Evolutionary conservation across 2,329 filamentous ascomycete species (phyloP).

Genomic region (Beauveria australis): DNA sequence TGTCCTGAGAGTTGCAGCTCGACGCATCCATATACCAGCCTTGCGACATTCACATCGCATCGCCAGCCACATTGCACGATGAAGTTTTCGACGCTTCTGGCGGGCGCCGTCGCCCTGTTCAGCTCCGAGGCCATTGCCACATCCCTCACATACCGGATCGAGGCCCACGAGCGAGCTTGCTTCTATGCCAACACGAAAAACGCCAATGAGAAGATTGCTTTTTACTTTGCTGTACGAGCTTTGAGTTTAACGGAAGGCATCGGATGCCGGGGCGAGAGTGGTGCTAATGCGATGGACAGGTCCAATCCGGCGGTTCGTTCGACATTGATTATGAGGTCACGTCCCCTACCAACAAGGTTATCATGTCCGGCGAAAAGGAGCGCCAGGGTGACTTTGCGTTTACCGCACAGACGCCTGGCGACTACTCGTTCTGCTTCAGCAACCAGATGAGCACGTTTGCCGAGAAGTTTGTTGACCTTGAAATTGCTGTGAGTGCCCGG

Average conservation of each 20-base stretch:
- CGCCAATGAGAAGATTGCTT: slow-evolving; percentile 81
- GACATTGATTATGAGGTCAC: slow-evolving; percentile 90
- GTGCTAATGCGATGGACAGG: slow-evolving; percentile 40
- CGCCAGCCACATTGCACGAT: slow-evolving; percentile 35
- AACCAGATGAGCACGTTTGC: slow-evolving; percentile 98
- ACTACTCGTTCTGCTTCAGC: slow-evolving; percentile 97
- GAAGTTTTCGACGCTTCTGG: slow-evolving; percentile 54
- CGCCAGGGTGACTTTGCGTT: slow-evolving; percentile 97
- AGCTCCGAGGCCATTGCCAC: slow-evolving; percentile 67
- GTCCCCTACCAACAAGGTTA: slow-evolving; percentile 70
- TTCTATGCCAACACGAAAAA: slow-evolving; percentile 80
- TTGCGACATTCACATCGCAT: not conserved
- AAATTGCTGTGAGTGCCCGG: slow-evolving; percentile 66
- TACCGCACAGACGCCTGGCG: slow-evolving; percentile 76
- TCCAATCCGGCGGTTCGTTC: slow-evolving; percentile 96
- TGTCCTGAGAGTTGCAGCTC: slow-evolving; percentile 17
- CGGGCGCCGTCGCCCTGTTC: slow-evolving; percentile 63
- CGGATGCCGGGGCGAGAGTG: not conserved
- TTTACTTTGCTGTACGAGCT: slow-evolving; percentile 86
- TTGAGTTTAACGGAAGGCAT: not conserved
- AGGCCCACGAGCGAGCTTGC: slow-evolving; percentile 88
- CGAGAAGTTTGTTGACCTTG: slow-evolving; percentile 96
- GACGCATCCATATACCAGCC: not conserved
- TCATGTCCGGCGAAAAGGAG: slow-evolving; percentile 82
- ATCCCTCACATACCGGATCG: slow-evolving; percentile 86